These are phyloP conservation scores for Daldinia sp. DNA, from an alignment of 2,329 filamentous ascomycete species.

Conservation along the genomic window DNA sequence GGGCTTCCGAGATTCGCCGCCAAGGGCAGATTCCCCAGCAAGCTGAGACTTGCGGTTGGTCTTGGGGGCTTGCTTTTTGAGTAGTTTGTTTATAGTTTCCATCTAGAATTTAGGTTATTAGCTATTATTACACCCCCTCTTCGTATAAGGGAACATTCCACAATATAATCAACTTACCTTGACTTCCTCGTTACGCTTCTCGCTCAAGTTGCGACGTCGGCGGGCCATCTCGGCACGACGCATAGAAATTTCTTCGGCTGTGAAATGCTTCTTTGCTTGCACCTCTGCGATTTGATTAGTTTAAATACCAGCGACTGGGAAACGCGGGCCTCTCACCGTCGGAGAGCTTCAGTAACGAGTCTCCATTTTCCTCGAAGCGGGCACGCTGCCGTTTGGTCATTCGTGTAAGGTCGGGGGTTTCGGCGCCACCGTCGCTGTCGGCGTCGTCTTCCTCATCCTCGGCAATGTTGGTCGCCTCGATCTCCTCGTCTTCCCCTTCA, in stretches of 20 bases:
- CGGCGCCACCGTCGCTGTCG: slow-evolving; percentile 55
- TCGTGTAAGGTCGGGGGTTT: slow-evolving; percentile 63
- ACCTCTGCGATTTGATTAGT: slow-evolving; percentile 58
- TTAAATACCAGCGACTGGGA: neutral
- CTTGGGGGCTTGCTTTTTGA: slow-evolving; percentile 86
- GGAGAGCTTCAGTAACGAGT: slow-evolving; percentile 66
- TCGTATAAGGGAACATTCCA: too few relatives aligned
- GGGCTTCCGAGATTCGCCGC: slow-evolving; percentile 58
- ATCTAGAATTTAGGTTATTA: slow-evolving; percentile 60
- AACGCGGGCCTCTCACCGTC: slow-evolving; percentile 56
- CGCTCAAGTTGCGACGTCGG: slow-evolving; percentile 67
- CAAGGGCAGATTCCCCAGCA: slow-evolving; percentile 59
- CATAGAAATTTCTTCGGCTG: slow-evolving; percentile 69
- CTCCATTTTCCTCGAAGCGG: slow-evolving; percentile 63
- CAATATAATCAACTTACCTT: slow-evolving; percentile 55
- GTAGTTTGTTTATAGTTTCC: slow-evolving; percentile 89
- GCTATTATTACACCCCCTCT: neutral
- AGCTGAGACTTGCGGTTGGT: slow-evolving; percentile 62
- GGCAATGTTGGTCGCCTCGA: slow-evolving; percentile 50
- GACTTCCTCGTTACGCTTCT: slow-evolving; percentile 71
- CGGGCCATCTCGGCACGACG: slow-evolving; percentile 69
- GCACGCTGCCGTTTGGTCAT: slow-evolving; percentile 69
- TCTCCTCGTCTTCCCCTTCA: slow-evolving; percentile 56
- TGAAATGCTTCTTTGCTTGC: slow-evolving; percentile 69
- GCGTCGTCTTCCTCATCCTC: slow-evolving; percentile 53